Base-by-base conservation (phyloP, 305 asterid genomes). In the Caryopteris hybrid region DNA sequence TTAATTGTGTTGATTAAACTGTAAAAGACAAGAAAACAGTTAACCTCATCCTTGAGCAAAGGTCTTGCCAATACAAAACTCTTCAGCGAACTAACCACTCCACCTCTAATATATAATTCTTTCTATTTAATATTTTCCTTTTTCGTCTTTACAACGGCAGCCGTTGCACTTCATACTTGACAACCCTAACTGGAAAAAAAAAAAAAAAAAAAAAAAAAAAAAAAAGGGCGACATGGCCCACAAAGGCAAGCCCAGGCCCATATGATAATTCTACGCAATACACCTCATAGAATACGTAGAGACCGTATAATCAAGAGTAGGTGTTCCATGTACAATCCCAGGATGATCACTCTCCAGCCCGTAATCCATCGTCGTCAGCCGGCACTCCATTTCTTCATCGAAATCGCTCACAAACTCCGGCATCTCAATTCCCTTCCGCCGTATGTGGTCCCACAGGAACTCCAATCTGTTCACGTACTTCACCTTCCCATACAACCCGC, bases 281-380 rank as follows among this genome's bases (percentile, higher is more conserved):
- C 84, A 79, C 74, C 89, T 81, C 81, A 71, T 81, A 63, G 88
- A 81, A 61, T 69, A 81, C 31, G 87, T 84, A 10, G 86, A 42
- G 3, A 84, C 76, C 0, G 85, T 59, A 31, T 75, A 74, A 53
- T 87, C 89, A 3, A 77, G 41, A 17, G 70, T 23, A 0, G 76
- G 51, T 0, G 48, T 62, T 27, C 50, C n/a, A n/a, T n/a, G 74
- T 0, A 53, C 7, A 0, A 64, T 68, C 17, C 95, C 78, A 0
- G 95, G 96, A 53, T 88, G 95, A 68, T 90, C 97, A 66, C 96
- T 89, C 80, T 93, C 98, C 56, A 86, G 39, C 22, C 96, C 97
- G 31, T 85, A 88, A 64, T 86, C 95, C 57, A 86, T 52, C 13
- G 75, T 79, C 12, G 71, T 68, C 48, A 85, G 79, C 3, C 87